These are phyloP conservation scores for Rhizoclosmatium sp. DNA, from an alignment of 192 early-diverging fungal genomes.

Conservation along the genomic window DNA sequence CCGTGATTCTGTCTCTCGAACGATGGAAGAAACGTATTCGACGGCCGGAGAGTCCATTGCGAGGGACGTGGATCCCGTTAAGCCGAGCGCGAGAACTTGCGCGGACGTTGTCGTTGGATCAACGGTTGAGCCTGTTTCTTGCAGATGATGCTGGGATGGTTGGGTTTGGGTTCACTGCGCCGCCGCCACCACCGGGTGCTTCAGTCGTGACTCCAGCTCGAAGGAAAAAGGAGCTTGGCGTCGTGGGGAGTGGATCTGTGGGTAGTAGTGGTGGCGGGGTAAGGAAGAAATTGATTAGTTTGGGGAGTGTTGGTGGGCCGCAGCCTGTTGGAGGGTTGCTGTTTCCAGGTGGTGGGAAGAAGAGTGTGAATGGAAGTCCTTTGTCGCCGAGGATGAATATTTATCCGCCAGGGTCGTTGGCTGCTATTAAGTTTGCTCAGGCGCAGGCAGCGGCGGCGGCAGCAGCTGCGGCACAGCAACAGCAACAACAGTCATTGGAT, in stretches of 20 bases:
- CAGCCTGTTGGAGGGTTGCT: neutral
- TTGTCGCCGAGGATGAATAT: constrained; percentile 30
- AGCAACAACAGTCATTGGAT: constrained; percentile 3
- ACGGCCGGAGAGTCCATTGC: constrained; percentile 71
- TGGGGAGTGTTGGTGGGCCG: neutral
- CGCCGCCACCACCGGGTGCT: too few species aligned
- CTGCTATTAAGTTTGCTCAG: constrained; percentile 21
- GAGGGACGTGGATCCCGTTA: constrained; percentile 94
- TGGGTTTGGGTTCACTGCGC: constrained; percentile 25
- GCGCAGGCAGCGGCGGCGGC: constrained; percentile 8
- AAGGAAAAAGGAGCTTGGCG: constrained; percentile 3
- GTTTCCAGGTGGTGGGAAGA: constrained; percentile 61
- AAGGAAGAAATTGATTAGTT: neutral
- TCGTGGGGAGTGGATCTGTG: constrained; percentile 57
- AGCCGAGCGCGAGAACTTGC: constrained; percentile 84
- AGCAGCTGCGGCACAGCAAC: neutral
- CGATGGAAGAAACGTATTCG: constrained; percentile 78
- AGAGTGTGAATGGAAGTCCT: constrained; percentile 30
- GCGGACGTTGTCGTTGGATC: constrained; percentile 79
- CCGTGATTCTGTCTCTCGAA: constrained; percentile 87
- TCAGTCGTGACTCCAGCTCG: constrained; percentile 5
- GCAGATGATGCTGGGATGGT: constrained; percentile 67
- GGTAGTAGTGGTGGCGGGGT: constrained; percentile 13
- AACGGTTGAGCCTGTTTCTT: constrained; percentile 77
- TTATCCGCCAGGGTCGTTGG: constrained; percentile 37